Percentiles rank a stretch among this genome's conserved stretches.
These are phyloP conservation scores for Phlyctochytrium planicorne DNA, from an alignment of 192 early-diverging fungal species.

Conservation along the genomic window DNA sequence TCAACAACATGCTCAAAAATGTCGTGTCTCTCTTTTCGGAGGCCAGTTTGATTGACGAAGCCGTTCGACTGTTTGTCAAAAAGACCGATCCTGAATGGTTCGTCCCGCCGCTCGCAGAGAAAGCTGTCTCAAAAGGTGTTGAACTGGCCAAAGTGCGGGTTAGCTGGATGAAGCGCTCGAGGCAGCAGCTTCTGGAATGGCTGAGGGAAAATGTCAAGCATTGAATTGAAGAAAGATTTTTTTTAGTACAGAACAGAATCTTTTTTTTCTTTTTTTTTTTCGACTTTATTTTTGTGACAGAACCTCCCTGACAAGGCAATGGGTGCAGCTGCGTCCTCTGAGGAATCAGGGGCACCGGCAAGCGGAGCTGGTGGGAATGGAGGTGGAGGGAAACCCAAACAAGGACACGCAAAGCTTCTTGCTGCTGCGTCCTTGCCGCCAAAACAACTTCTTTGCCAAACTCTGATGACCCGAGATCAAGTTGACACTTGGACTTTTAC, in stretches of 20 bases:
- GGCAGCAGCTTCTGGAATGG: conserved; percentile 21
- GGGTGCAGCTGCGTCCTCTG: too few relatives aligned
- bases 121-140: conserved; percentile 34
- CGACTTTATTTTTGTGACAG: too few relatives aligned
- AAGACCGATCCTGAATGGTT: conserved; percentile 12
- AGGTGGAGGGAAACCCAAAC: too few relatives aligned
- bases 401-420: too few relatives aligned
- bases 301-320: too few relatives aligned
- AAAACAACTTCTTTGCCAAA: too few relatives aligned
- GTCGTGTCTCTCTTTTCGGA: conserved; percentile 20
- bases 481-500: too few relatives aligned
- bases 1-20: conserved; percentile 29
- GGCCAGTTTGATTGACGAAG: conserved; percentile 22
- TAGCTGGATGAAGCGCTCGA: conserved; percentile 15
- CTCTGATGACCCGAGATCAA: too few relatives aligned
- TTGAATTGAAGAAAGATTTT: background rate
- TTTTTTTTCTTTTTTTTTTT: too few relatives aligned
- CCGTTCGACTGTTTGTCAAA: conserved; percentile 33
- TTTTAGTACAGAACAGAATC: background rate
- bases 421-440: too few relatives aligned
- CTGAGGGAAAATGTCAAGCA: conserved; percentile 11
- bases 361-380: too few relatives aligned
- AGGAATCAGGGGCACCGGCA: too few relatives aligned
- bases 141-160: conserved; percentile 26
- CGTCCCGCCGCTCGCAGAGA: conserved; percentile 27